Evolutionary conservation across 306 rosid species (phyloP).

Genomic region (Quercus cerris): DNA sequence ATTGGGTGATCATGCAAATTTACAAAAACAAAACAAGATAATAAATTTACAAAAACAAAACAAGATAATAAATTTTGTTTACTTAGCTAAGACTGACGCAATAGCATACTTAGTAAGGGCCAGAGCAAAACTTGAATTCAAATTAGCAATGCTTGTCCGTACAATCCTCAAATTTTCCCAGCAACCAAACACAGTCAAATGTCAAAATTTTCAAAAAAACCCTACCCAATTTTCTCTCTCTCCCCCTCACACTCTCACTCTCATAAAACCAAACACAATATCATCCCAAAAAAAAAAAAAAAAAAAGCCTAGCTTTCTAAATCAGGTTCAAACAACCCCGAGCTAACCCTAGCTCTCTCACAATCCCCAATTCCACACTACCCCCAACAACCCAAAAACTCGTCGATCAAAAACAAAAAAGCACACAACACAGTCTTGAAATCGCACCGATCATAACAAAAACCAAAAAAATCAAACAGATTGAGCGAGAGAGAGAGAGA

Average conservation of each 20-base stretch:
- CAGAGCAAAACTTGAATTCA: too few species aligned
- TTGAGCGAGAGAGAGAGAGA: neutral
- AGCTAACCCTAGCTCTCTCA: conserved; percentile 17
- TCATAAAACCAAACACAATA: neutral
- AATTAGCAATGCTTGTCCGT: neutral
- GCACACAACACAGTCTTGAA: neutral
- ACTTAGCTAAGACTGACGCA: neutral
- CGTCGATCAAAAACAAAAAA: neutral
- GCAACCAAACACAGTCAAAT: neutral
- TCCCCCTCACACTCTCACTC: neutral
- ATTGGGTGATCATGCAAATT: neutral
- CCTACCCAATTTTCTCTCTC: neutral
- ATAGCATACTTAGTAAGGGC: neutral
- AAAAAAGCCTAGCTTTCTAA: neutral
- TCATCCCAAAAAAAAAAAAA: neutral
- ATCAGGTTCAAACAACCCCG: neutral
- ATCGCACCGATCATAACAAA: neutral
- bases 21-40: too few species aligned
- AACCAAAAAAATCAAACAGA: neutral
- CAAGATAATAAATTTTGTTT: neutral
- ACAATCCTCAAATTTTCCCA: neutral
- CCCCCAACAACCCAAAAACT: neutral
- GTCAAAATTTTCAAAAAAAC: neutral
- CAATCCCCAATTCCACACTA: conserved; percentile 4
- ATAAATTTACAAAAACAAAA: too few species aligned